Evolutionary conservation across 1,139 yeast species (phyloP).

Genomic region (Yamadazyma atmosphaerica): DNA sequence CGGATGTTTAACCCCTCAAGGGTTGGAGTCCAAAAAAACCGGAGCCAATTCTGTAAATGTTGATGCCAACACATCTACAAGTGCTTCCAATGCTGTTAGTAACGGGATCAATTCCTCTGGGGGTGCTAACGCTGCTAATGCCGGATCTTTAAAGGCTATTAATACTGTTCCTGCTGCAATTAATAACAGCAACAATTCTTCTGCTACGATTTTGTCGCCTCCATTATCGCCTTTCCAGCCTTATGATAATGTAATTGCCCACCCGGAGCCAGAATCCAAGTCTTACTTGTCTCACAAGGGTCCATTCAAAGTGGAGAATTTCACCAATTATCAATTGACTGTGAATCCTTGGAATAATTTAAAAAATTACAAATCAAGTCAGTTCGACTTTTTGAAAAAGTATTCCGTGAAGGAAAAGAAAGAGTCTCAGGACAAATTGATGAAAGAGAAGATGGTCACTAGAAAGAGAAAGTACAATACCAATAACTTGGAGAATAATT

Average conservation of each 20-base stretch:
- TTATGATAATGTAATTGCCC: neutral
- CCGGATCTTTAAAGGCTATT: conserved; percentile 3
- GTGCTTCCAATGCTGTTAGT: neutral
- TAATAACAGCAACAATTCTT: neutral
- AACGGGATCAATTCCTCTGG: conserved; percentile 4
- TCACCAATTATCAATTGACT: conserved; percentile 45
- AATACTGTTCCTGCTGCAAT: neutral
- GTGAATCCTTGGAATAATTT: conserved; percentile 53
- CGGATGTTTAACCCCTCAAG: conserved; percentile 43
- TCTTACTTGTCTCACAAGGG: conserved; percentile 21
- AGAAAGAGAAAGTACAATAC: conserved; percentile 34
- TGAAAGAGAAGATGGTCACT: conserved; percentile 9
- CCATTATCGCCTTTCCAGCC: conserved; percentile 64
- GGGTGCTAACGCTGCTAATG: conserved; percentile 18
- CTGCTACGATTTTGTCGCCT: conserved; percentile 51
- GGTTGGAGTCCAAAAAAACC: neutral
- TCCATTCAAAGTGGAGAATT: conserved; percentile 51
- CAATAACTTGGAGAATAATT: conserved; percentile 20
- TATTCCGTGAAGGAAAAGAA: conserved; percentile 35
- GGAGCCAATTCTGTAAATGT: neutral
- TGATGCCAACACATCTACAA: neutral
- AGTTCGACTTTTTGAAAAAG: conserved; percentile 51
- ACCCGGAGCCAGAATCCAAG: conserved; percentile 6
- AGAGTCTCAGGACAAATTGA: conserved; percentile 15
- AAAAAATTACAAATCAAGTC: conserved; percentile 45